Evolutionary conservation across 2,329 filamentous ascomycete species (phyloP).

Genomic region (Scedosporium apiospermum): DNA sequence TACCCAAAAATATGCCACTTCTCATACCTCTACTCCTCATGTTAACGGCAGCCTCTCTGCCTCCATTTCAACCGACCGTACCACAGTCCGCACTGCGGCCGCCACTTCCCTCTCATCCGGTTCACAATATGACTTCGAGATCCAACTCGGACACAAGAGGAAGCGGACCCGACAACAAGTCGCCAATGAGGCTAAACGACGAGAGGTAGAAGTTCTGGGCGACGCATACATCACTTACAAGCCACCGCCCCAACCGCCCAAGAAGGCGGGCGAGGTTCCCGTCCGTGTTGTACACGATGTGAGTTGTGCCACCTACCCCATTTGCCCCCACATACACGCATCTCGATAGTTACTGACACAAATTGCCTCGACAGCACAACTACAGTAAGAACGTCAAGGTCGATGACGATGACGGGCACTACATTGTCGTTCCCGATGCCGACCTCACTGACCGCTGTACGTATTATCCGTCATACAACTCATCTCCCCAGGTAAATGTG

Average conservation of each 20-base stretch:
- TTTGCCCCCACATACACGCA: neutral
- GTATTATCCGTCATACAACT: constrained; percentile 24
- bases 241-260: constrained; percentile 77
- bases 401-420: constrained; percentile 95
- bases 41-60: constrained; percentile 56
- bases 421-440: constrained; percentile 82
- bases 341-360: neutral
- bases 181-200: constrained; percentile 71
- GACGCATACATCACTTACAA: constrained; percentile 72
- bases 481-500: neutral
- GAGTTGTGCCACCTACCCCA: constrained; percentile 24
- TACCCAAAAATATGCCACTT: constrained; percentile 57
- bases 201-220: constrained; percentile 60
- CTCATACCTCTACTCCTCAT: constrained; percentile 63
- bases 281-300: constrained; percentile 56
- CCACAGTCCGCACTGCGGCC: constrained; percentile 76
- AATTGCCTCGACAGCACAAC: neutral
- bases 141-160: constrained; percentile 71
- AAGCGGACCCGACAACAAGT: constrained; percentile 78
- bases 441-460: constrained; percentile 83
- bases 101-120: constrained; percentile 67
- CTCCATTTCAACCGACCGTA: constrained; percentile 73
- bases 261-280: constrained; percentile 75
- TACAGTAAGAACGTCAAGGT: constrained; percentile 59
- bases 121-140: constrained; percentile 55